Evolutionary conservation across 805 yeast genomes (phyloP).

Genomic region (Yamadazyma tumulicola): DNA sequence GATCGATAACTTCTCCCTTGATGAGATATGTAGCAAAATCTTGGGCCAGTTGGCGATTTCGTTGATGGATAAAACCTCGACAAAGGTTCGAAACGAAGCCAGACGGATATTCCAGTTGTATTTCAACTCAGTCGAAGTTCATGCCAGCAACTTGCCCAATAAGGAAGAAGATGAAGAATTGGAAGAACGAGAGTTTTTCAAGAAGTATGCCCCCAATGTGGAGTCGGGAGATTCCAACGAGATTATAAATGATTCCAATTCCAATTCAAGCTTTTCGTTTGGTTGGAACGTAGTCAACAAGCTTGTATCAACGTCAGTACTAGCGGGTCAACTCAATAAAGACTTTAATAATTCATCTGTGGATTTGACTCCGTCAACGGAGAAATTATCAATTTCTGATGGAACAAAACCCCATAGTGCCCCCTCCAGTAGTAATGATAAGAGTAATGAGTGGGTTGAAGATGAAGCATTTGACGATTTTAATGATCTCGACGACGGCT

Average conservation of each 20-base stretch:
- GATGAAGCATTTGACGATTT: conserved; percentile 27
- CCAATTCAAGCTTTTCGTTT: conserved; percentile 17
- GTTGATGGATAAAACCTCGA: conserved; percentile 65
- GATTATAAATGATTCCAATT: conserved; percentile 6
- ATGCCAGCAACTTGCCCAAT: conserved; percentile 32
- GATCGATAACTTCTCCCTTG: conserved; percentile 64
- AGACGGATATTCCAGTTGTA: conserved; percentile 62
- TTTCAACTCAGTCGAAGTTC: conserved; percentile 35
- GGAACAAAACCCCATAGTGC: background rate
- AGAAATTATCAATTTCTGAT: conserved; percentile 2
- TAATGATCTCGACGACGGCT: conserved; percentile 32
- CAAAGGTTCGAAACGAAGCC: conserved; percentile 70
- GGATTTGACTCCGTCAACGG: conserved; percentile 3
- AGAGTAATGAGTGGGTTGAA: conserved; percentile 13
- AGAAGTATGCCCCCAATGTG: conserved; percentile 19
- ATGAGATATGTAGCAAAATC: conserved; percentile 73
- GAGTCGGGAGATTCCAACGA: conserved; percentile 8
- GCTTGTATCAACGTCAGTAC: conserved; percentile 26
- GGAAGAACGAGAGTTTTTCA: conserved; percentile 37
- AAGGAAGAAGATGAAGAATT: conserved; percentile 35
- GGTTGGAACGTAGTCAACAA: conserved; percentile 39
- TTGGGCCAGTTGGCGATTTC: conserved; percentile 84
- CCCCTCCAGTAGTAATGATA: background rate
- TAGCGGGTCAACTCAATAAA: conserved; percentile 33
- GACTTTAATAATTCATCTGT: conserved; percentile 23